Percentiles rank a stretch among this genome's conserved stretches.
Conservation (phyloP, 2,329 filamentous ascomycete genomes). For the Monilinia fructigena region DNA sequence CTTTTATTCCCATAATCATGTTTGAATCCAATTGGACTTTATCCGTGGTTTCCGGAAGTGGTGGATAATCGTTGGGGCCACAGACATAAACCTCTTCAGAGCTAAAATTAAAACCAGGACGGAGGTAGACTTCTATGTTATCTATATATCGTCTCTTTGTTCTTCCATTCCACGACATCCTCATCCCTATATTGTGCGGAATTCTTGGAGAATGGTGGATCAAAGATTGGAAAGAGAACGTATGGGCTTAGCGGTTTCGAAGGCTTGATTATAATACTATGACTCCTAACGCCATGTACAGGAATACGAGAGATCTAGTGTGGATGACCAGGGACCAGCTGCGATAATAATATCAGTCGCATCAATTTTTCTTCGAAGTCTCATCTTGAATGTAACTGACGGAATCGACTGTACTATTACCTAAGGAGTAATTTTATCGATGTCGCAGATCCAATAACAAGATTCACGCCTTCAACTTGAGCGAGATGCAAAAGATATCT, state of each 20-base stretch:
- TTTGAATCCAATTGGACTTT: not conserved
- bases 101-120: not conserved
- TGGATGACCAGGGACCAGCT: slow-evolving; percentile 14
- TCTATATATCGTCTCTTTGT: slow-evolving; percentile 1
- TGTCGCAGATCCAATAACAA: slow-evolving; percentile 1
- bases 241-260: not conserved
- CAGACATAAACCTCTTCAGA: slow-evolving; percentile 3
- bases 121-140: slow-evolving; percentile 5
- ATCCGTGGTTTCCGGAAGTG: slow-evolving; percentile 6
- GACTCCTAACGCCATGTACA: slow-evolving; percentile 5
- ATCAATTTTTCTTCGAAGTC: not conserved
- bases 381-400: not conserved
- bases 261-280: slow-evolving; percentile 12
- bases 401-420: not conserved
- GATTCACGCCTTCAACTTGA: not conserved
- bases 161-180: not conserved
- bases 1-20: not conserved
- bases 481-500: not conserved
- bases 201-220: not conserved
- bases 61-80: slow-evolving; percentile 5
- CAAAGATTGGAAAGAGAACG: slow-evolving; percentile 5
- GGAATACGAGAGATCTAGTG: slow-evolving; percentile 7
- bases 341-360: slow-evolving; percentile 1
- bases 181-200: not conserved
- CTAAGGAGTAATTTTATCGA: slow-evolving; percentile 4